phyloP scores from a whole-genome alignment of 179 eudicot species.

The Beta lomatogona region DNA sequence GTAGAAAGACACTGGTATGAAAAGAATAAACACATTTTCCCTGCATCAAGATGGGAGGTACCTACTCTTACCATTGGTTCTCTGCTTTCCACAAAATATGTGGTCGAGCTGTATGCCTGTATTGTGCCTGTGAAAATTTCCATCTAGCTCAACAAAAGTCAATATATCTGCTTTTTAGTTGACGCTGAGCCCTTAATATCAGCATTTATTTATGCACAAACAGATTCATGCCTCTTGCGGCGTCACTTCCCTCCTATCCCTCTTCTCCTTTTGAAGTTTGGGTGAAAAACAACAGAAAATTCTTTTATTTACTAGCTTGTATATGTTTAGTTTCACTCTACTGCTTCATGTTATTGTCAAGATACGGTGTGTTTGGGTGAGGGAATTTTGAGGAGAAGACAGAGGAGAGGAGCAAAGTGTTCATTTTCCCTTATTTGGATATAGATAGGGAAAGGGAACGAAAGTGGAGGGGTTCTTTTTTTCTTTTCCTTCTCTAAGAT shows the following conservation, averaged over 20 bases:
- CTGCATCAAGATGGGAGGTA: conserved; percentile 98
- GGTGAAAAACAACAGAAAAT: too few species aligned
- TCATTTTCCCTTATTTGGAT: too few species aligned
- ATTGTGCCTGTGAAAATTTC: neutral
- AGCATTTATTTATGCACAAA: neutral
- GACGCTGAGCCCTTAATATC: neutral
- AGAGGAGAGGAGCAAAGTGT: too few species aligned
- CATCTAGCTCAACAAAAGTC: neutral
- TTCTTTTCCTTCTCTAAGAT: too few species aligned
- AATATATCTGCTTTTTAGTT: neutral
- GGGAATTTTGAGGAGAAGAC: too few species aligned
- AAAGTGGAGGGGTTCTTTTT: too few species aligned
- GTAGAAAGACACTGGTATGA: conserved; percentile 99
- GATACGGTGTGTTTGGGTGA: too few species aligned
- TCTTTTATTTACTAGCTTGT: too few species aligned
- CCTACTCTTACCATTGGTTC: conserved; percentile 8
- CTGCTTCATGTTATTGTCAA: too few species aligned
- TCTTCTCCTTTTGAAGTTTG: neutral
- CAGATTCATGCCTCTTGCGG: neutral
- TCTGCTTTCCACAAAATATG: neutral
- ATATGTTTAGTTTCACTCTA: too few species aligned
- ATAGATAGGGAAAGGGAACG: too few species aligned
- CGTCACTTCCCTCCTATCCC: neutral
- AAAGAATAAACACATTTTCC: conserved; percentile 95
- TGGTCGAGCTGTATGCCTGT: neutral